These are phyloP conservation scores for Xylariales sp. DNA, from an alignment of 2,329 filamentous ascomycete genomes.

Conservation along the genomic window DNA sequence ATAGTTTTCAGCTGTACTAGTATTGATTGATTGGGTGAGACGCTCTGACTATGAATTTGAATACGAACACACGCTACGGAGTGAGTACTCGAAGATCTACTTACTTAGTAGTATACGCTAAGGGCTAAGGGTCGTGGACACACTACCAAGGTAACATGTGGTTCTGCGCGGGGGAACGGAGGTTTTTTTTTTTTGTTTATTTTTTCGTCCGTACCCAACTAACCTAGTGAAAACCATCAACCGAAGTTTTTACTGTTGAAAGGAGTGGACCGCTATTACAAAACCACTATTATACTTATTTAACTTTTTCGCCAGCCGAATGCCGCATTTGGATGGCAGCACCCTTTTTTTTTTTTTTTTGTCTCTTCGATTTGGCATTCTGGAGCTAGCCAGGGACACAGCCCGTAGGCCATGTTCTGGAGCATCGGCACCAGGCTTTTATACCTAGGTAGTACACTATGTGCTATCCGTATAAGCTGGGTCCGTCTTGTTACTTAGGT, in stretches of 20 bases:
- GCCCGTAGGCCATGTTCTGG: constrained; percentile 8
- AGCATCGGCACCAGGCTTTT: constrained; percentile 3
- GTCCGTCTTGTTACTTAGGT: too few species aligned
- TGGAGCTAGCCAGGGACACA: constrained; percentile 3
- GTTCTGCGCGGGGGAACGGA: too few species aligned
- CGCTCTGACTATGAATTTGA: not conserved
- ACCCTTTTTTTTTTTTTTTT: not conserved
- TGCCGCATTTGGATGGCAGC: constrained; percentile 14
- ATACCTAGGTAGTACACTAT: too few species aligned
- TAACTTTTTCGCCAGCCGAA: constrained; percentile 15
- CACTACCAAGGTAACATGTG: not conserved
- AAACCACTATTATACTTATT: not conserved
- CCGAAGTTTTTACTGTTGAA: too few species aligned
- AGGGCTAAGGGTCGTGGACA: not conserved
- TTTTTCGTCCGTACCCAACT: too few species aligned
- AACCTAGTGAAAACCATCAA: not conserved
- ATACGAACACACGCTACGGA: constrained; percentile 22
- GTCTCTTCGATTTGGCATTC: constrained; percentile 4
- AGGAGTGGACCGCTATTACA: too few species aligned
- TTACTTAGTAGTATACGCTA: too few species aligned
- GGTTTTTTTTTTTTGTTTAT: too few species aligned
- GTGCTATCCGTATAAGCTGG: too few species aligned
- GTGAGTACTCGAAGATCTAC: too few species aligned
- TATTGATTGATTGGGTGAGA: constrained; percentile 12
- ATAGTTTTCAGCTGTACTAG: constrained; percentile 29